phyloP scores from a whole-genome alignment of 768 basidiomycete genomes.

The Russula emetica region DNA sequence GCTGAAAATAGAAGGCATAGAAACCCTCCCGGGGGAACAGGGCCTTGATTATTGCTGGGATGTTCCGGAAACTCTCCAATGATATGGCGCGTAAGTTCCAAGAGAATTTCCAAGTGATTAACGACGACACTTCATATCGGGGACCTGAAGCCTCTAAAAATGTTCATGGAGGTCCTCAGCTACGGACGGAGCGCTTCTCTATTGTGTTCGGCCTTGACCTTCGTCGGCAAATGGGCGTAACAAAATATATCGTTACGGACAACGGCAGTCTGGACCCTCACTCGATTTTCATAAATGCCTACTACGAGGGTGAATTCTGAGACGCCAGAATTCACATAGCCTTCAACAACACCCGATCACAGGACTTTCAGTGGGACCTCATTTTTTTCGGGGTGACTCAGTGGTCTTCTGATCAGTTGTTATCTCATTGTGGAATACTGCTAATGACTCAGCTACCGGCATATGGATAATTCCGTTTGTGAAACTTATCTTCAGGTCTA shows the following conservation, averaged over 20 bases:
- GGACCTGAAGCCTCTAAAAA: constrained; percentile 20
- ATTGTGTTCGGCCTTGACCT: neutral
- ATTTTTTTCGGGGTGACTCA: constrained; percentile 1
- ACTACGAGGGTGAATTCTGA: neutral
- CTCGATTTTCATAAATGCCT: neutral
- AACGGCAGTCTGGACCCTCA: neutral
- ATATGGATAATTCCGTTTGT: neutral
- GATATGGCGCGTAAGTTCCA: neutral
- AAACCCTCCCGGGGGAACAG: neutral
- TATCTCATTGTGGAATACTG: constrained; percentile 2
- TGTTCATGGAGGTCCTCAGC: constrained; percentile 10
- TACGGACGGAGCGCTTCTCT: neutral
- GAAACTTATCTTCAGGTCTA: neutral
- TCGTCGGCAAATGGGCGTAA: constrained; percentile 1
- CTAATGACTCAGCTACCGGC: constrained; percentile 2
- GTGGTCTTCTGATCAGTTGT: constrained; percentile 1
- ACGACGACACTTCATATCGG: constrained; percentile 3
- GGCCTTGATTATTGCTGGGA: neutral
- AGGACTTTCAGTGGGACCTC: neutral
- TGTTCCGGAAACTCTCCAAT: neutral
- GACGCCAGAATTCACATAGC: neutral
- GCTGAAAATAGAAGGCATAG: neutral
- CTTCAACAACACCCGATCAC: constrained; percentile 7
- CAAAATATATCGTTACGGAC: neutral
- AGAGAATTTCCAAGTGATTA: neutral